These are phyloP conservation scores for Nicotiana knightiana DNA, from an alignment of 257 asterid genomes.

Conservation along the genomic window DNA sequence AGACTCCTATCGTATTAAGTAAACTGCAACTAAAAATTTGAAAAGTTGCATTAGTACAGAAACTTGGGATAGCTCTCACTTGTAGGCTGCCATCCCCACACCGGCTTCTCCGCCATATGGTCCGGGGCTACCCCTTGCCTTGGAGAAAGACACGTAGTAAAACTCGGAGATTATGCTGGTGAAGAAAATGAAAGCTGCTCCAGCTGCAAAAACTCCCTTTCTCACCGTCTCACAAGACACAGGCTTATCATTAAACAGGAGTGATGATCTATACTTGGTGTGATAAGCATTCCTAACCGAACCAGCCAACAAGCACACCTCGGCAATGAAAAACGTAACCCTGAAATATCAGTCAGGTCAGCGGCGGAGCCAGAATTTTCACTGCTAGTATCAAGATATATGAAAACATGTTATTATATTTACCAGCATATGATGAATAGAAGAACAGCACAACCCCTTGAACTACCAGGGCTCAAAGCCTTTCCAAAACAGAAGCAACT, in stretches of 20 bases:
- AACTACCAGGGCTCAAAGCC: slow-evolving; percentile 32
- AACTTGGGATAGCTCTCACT: slow-evolving; percentile 3
- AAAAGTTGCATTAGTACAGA: background rate
- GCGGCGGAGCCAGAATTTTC: no score
- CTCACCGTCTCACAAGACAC: slow-evolving; percentile 39
- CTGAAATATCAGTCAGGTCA: slow-evolving; percentile 7
- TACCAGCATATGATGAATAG: slow-evolving; percentile 37
- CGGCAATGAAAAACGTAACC: slow-evolving; percentile 20
- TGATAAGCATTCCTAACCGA: slow-evolving; percentile 21
- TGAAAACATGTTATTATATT: background rate
- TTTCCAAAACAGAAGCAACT: slow-evolving; percentile 42
- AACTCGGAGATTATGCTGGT: slow-evolving; percentile 29
- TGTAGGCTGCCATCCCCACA: slow-evolving; percentile 27
- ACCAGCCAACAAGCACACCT: slow-evolving; percentile 18
- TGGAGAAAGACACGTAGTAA: slow-evolving; percentile 26
- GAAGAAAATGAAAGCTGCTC: slow-evolving; percentile 35
- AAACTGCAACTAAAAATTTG: slow-evolving; percentile 3
- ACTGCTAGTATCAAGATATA: no score
- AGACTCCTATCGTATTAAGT: slow-evolving; percentile 17
- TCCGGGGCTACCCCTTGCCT: slow-evolving; percentile 12
- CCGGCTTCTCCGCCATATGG: slow-evolving; percentile 29
- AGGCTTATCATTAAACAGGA: slow-evolving; percentile 16
- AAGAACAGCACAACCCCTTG: slow-evolving; percentile 39
- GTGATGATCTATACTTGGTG: slow-evolving; percentile 23
- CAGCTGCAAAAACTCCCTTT: slow-evolving; percentile 43